Conservation (phyloP, 768 basidiomycete species). For the Russula sp. region DNA sequence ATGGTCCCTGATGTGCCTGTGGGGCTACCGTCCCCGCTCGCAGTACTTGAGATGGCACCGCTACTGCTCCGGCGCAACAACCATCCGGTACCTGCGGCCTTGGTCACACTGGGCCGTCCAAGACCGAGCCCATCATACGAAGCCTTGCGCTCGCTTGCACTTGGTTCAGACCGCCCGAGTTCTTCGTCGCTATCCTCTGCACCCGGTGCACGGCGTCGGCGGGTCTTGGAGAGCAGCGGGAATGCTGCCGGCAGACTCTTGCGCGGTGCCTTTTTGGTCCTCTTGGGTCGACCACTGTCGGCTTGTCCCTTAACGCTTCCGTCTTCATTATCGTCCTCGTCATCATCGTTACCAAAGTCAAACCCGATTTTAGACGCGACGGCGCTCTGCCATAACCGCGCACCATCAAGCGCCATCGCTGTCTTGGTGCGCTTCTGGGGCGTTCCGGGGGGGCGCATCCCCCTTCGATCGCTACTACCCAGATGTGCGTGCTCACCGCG, state of each 20-base stretch:
- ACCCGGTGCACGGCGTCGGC: slow-evolving; percentile 12
- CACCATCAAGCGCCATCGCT: slow-evolving; percentile 39
- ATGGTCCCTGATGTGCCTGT: slow-evolving; percentile 53
- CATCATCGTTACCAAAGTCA: slow-evolving; percentile 32
- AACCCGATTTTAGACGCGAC: slow-evolving; percentile 64
- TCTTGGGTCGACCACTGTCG: slow-evolving; percentile 27
- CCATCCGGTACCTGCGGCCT: slow-evolving; percentile 43
- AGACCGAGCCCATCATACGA: slow-evolving; percentile 63
- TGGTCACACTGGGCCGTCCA: slow-evolving; percentile 44
- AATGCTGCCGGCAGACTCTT: slow-evolving; percentile 77
- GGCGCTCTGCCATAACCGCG: slow-evolving; percentile 78
- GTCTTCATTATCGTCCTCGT: slow-evolving; percentile 28
- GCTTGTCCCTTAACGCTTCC: slow-evolving; percentile 39
- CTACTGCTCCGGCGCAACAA: slow-evolving; percentile 75
- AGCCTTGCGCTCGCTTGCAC: slow-evolving; percentile 51
- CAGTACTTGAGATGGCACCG: slow-evolving; percentile 60
- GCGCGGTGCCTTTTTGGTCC: slow-evolving; percentile 48
- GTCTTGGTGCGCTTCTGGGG: slow-evolving; percentile 74
- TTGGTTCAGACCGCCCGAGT: slow-evolving; percentile 39
- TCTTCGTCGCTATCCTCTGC: slow-evolving; percentile 59
- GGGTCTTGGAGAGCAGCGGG: slow-evolving; percentile 34
- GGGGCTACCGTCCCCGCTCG: slow-evolving; percentile 42
- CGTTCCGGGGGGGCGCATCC: slow-evolving; percentile 69
- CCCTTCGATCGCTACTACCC: slow-evolving; percentile 28
- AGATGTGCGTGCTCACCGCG: slow-evolving; percentile 39